Percentiles rank a stretch among this genome's conserved stretches.
These are phyloP conservation scores for Corymbia calophylla DNA, from an alignment of 441 rosid species.

Conservation along the genomic window DNA sequence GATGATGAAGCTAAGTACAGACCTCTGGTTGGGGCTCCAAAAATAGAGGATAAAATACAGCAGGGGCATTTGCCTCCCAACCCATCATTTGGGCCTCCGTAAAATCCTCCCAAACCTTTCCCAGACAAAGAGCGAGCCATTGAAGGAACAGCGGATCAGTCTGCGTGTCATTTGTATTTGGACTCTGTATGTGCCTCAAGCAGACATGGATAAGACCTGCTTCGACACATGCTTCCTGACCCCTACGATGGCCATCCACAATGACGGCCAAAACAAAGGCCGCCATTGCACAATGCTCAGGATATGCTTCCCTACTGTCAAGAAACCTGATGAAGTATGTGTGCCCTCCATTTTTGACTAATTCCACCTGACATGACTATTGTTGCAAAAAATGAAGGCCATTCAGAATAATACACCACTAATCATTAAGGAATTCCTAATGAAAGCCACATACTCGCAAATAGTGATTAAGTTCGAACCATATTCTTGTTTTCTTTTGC, in stretches of 20 bases:
- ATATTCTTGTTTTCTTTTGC: neutral
- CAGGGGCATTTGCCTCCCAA: slow-evolving; percentile 73
- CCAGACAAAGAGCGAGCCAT: slow-evolving; percentile 98
- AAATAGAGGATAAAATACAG: slow-evolving; percentile 59
- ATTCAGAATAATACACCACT: neutral
- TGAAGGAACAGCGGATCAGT: slow-evolving; percentile 88
- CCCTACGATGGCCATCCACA: slow-evolving; percentile 94
- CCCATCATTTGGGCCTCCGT: slow-evolving; percentile 84
- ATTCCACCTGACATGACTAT: slow-evolving; percentile 99
- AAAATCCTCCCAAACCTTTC: slow-evolving; percentile 98
- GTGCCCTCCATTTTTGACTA: slow-evolving; percentile 97
- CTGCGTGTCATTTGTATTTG: slow-evolving; percentile 56
- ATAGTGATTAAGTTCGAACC: neutral
- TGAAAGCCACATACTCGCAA: neutral
- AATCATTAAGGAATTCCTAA: neutral
- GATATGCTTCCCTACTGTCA: slow-evolving; percentile 91
- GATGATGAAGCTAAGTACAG: slow-evolving; percentile 10
- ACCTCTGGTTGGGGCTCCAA: slow-evolving; percentile 99
- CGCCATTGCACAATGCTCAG: slow-evolving; percentile 99
- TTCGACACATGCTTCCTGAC: slow-evolving; percentile 94
- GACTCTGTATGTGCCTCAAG: slow-evolving; percentile 76
- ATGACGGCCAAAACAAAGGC: slow-evolving; percentile 99
- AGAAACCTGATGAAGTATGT: slow-evolving; percentile 91
- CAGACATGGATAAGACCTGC: slow-evolving; percentile 78
- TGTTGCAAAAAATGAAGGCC: slow-evolving; percentile 11